These are phyloP conservation scores for Gaeumannomyces tritici DNA, from an alignment of 2,329 filamentous ascomycete genomes.

Conservation along the genomic window DNA sequence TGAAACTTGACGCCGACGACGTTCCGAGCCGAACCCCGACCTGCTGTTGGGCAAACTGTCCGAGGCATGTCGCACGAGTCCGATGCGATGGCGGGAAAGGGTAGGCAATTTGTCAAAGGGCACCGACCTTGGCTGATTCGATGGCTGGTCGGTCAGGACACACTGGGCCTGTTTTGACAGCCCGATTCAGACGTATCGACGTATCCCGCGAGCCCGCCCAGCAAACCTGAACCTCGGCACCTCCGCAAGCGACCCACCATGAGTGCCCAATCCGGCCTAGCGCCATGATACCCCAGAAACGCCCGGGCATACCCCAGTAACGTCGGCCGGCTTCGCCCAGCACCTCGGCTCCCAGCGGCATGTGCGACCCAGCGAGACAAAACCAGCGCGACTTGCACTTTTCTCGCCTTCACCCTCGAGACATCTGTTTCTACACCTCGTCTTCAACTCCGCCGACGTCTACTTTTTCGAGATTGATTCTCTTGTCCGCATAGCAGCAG, in stretches of 20 bases:
- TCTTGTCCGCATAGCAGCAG: background rate
- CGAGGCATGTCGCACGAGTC: no score
- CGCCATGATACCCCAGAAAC: background rate
- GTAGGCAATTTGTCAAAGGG: no score
- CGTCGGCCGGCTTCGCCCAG: background rate
- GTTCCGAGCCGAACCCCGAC: no score
- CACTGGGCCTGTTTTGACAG: no score
- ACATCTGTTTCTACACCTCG: background rate
- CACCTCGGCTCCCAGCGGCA: constrained; percentile 14
- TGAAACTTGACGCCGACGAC: no score
- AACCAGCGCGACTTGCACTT: background rate
- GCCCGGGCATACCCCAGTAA: background rate
- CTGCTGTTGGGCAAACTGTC: no score
- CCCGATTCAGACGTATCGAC: no score
- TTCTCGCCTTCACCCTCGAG: constrained; percentile 2
- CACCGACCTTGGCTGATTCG: no score
- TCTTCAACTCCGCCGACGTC: background rate
- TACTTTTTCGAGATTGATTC: background rate
- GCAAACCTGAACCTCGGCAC: constrained; percentile 1
- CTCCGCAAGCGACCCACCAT: background rate
- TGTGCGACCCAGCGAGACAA: constrained; percentile 8
- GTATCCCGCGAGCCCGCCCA: background rate
- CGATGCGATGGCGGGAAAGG: no score
- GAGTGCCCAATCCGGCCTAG: constrained; percentile 2
- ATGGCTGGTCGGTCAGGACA: no score